Percentiles rank a stretch among this genome's conserved stretches.
phyloP scores from a whole-genome alignment of 192 early-diverging fungal genomes.

The Backusella westeae region DNA sequence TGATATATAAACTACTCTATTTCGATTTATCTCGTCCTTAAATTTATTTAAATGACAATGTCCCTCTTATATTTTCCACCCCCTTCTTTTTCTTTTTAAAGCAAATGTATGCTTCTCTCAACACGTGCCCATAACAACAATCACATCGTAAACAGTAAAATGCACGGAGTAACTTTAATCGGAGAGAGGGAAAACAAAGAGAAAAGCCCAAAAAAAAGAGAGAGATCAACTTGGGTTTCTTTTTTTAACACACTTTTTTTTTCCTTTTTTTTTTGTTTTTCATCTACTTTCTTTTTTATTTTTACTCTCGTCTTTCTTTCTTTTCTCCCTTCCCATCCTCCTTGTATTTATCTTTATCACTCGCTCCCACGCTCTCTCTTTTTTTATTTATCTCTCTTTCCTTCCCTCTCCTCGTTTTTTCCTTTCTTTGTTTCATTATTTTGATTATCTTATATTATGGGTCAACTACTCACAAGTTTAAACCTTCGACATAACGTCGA shows the following conservation, averaged over 20 bases:
- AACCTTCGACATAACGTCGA: constrained; percentile 28
- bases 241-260: neutral
- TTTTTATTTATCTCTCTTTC: constrained; percentile 14
- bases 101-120: neutral
- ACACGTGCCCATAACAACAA: neutral
- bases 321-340: neutral
- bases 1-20: neutral
- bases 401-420: neutral
- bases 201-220: neutral
- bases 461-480: constrained; percentile 42
- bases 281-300: neutral
- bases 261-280: neutral
- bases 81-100: neutral
- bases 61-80: neutral
- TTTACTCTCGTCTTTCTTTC: neutral
- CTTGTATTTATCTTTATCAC: neutral
- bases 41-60: neutral
- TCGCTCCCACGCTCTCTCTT: neutral
- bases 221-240: neutral
- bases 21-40: neutral
- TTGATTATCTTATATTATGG: constrained; percentile 15
- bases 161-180: neutral
- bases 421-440: neutral
- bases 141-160: neutral
- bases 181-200: neutral